Conservation (phyloP, 495 filamentous ascomycete genomes). For the Hypoxylon rickii region DNA sequence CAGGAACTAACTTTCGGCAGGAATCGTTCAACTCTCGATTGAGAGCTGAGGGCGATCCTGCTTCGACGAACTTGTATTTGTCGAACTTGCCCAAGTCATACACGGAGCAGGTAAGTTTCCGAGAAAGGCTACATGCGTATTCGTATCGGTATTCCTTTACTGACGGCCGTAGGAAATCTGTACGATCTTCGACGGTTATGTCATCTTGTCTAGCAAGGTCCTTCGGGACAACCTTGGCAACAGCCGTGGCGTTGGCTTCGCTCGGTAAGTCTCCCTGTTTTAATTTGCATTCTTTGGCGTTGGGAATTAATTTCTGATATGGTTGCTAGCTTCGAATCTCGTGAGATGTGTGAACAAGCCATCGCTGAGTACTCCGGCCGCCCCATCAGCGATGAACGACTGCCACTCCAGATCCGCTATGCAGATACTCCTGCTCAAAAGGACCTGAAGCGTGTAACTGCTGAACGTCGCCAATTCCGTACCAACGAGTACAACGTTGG, state of each 20-base stretch:
- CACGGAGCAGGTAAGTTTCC: constrained; percentile 80
- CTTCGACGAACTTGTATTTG: constrained; percentile 93
- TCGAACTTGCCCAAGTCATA: constrained; percentile 91
- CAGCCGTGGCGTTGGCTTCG: constrained; percentile 96
- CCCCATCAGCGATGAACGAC: constrained; percentile 69
- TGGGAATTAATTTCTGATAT: constrained; percentile 33
- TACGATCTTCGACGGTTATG: constrained; percentile 80
- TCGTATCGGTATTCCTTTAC: constrained; percentile 18
- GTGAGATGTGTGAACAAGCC: constrained; percentile 83
- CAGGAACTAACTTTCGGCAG: constrained; percentile 46
- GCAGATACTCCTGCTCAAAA: constrained; percentile 97
- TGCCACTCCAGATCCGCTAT: constrained; percentile 90
- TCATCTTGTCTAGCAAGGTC: constrained; percentile 88
- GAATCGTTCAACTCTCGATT: constrained; percentile 96
- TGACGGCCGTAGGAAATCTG: constrained; percentile 63
- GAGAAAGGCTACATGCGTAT: too few species aligned
- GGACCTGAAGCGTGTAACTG: constrained; percentile 89
- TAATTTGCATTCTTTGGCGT: constrained; percentile 1
- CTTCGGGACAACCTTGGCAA: constrained; percentile 85
- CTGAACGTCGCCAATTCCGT: constrained; percentile 88
- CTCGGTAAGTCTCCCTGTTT: constrained; percentile 65
- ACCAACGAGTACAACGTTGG: constrained; percentile 89
- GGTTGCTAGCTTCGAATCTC: constrained; percentile 74
- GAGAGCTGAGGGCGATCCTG: constrained; percentile 83
- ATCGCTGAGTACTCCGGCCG: constrained; percentile 80